phyloP scores from a whole-genome alignment of 768 basidiomycete species.

The Trametes maxima region DNA sequence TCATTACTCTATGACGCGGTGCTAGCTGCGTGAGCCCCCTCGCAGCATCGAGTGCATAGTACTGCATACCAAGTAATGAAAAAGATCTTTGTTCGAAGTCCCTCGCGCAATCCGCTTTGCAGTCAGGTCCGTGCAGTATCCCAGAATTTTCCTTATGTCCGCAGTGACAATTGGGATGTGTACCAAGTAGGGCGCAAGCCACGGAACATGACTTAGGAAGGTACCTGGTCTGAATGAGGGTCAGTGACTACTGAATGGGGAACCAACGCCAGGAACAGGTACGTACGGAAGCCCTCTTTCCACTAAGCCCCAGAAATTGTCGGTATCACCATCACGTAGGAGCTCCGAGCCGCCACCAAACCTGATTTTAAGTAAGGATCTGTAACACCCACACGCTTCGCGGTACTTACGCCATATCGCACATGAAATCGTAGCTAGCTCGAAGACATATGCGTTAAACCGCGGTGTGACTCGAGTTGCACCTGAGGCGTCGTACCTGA shows the following conservation, averaged over 20 bases:
- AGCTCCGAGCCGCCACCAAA: conserved; percentile 45
- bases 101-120: conserved; percentile 29
- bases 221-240: neutral
- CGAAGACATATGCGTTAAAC: neutral
- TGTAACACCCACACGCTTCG: neutral
- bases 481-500: conserved; percentile 36
- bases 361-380: conserved; percentile 21
- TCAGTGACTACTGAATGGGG: neutral
- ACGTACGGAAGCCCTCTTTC: conserved; percentile 11
- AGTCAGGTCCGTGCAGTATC: neutral
- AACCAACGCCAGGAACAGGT: neutral
- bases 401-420: conserved; percentile 40
- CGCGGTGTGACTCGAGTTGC: too few species aligned
- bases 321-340: conserved; percentile 36
- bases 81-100: conserved; percentile 43
- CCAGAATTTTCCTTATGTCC: neutral
- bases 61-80: conserved; percentile 43
- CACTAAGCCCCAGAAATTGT: conserved; percentile 11
- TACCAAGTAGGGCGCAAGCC: conserved; percentile 2
- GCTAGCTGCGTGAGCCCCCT: neutral
- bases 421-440: conserved; percentile 46
- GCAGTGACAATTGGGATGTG: conserved; percentile 5
- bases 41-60: neutral
- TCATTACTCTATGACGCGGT: conserved; percentile 40
- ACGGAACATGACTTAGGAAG: neutral